A percentile compares a stretch with the other conserved stretches of the same genome.
Conservation (phyloP, 805 yeast genomes). For the Lipomyces spencermartinsiae region DNA sequence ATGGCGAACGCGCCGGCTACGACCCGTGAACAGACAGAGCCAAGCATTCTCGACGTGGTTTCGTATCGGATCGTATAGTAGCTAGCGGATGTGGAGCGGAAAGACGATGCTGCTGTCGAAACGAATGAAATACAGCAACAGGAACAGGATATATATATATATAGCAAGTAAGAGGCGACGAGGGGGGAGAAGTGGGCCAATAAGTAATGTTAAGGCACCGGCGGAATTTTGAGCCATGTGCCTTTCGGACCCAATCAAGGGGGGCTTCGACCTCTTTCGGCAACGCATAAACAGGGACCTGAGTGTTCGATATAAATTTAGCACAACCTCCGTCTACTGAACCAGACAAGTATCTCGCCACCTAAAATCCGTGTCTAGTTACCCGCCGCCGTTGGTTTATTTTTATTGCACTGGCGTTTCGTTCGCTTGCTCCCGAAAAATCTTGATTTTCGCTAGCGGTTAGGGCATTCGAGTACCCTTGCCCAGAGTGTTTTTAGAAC, state of each 20-base stretch:
- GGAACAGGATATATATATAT: too few species aligned
- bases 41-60: background rate
- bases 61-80: background rate
- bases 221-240: background rate
- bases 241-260: background rate
- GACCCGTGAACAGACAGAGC: constrained; percentile 8
- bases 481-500: too few species aligned
- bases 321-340: background rate
- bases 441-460: too few species aligned
- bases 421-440: too few species aligned
- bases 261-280: background rate
- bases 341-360: background rate
- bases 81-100: too few species aligned
- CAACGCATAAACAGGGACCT: background rate
- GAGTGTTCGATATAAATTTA: background rate
- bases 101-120: background rate
- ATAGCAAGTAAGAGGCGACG: background rate
- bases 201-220: background rate
- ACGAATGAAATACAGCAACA: too few species aligned
- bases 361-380: background rate
- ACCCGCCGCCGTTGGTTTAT: background rate
- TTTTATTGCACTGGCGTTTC: background rate
- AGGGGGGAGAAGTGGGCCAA: background rate
- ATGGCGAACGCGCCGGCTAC: constrained; percentile 9
- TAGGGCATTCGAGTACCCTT: too few species aligned